Base-by-base conservation (phyloP, 805 yeast species). In the Yamadazyma paraphyllophila region DNA sequence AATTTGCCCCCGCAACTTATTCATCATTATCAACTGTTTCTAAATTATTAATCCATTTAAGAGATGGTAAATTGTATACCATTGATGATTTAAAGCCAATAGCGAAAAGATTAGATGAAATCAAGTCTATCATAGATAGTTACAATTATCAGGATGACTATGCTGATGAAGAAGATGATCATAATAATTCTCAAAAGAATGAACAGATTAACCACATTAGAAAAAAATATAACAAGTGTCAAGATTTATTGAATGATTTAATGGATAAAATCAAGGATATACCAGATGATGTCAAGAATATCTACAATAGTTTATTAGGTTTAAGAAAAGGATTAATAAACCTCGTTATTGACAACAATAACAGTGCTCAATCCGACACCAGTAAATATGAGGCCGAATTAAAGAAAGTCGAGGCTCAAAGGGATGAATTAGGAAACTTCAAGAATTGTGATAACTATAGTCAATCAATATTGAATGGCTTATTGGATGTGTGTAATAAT, bases 1-100 rank as follows among this genome's bases (percentile, higher is more conserved):
- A 89, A 55, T 78, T 89, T 30, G 96, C 97, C 1, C 96, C 98
- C 1, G 96, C 97, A 4, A 88, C 96, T 1, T 94, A 87, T 66
- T 92, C 96, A 5, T 87, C 96, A 2, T 69, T 92, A 35, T 76
- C 90, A 35, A 89, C 98, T 0, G 96, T 94, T 15, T 85, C 84
- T 65, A 81, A 94, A 54, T 69, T 94, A 47, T 73, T 94, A 54
- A 87, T 81, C 52, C 98, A 92, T 66, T 69, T 92, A 50, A 78
- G 81, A 52, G 96, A 88, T 60, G 80, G 88, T 41, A 82, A 82
- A 45, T 88, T 88, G 15, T 92, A 83, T 64, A 90, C 97, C 1
- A 81, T 80, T 45, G 87, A 85, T 55, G 99, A 94, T 62, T 75
- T 90, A 52, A 69, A 73, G 48, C 96, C 97, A 1, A 86, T 94